Evolutionary conservation across 2,329 filamentous ascomycete species (phyloP).

Genomic region (Pseudogymnoascus sp.): DNA sequence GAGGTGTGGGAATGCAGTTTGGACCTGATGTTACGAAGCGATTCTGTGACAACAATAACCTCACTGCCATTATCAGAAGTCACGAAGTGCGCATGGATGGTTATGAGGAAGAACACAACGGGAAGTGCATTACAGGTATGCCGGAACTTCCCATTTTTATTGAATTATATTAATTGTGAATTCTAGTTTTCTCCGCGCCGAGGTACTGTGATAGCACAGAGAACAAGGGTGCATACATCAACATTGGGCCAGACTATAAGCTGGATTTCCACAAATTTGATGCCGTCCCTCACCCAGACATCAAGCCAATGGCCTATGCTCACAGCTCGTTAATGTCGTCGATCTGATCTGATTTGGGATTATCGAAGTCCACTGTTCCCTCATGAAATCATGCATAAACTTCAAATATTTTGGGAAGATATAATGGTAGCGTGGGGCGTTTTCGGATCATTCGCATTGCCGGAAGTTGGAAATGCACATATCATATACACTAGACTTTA

Average conservation of each 20-base stretch:
- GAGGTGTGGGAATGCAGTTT: constrained; percentile 93
- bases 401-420: constrained; percentile 6
- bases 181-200: constrained; percentile 82
- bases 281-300: constrained; percentile 89
- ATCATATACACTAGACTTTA: constrained; percentile 7
- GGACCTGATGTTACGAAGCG: constrained; percentile 91
- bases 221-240: constrained; percentile 98
- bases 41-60: constrained; percentile 92
- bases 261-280: constrained; percentile 90
- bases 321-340: constrained; percentile 72
- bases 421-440: constrained; percentile 6
- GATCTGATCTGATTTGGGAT: constrained; percentile 47
- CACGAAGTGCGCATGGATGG: constrained; percentile 98
- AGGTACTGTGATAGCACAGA: constrained; percentile 97
- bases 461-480: constrained; percentile 6
- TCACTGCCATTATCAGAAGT: constrained; percentile 91
- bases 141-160: background rate
- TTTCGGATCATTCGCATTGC: constrained; percentile 7
- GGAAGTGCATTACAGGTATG: constrained; percentile 82
- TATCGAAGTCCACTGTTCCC: background rate
- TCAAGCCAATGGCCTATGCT: constrained; percentile 91
- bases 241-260: constrained; percentile 86
- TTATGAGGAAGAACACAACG: constrained; percentile 97
- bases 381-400: constrained; percentile 7
- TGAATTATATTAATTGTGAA: constrained; percentile 24